Percentiles rank a stretch among this genome's conserved stretches.
Conservation (phyloP, 179 eudicot genomes). For the Camellia oleifera region DNA sequence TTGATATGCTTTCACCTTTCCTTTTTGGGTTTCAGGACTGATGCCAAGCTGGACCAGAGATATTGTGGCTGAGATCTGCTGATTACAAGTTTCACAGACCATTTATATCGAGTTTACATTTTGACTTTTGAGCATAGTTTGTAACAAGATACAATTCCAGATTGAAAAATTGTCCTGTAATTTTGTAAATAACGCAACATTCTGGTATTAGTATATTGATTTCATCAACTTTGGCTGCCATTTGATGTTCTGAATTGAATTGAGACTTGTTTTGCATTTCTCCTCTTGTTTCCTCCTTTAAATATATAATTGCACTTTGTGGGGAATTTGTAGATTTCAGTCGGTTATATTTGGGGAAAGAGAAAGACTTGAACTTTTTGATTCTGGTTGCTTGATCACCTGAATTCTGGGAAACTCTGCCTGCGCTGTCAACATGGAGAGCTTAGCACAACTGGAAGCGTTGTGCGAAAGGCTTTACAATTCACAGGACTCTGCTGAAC, state of each 20-base stretch:
- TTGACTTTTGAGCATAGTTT: conserved; percentile 38
- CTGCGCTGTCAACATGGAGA: conserved; percentile 60
- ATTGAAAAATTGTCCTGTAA: conserved; percentile 29
- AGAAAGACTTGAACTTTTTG: conserved; percentile 26
- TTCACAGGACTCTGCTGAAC: conserved; percentile 96
- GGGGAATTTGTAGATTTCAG: conserved; percentile 43
- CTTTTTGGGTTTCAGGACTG: conserved; percentile 49
- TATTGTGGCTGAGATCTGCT: conserved; percentile 34
- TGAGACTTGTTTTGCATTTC: conserved; percentile 5
- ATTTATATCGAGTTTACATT: conserved; percentile 39
- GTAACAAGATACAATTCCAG: conserved; percentile 42
- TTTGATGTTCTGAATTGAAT: conserved; percentile 21
- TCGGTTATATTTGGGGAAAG: conserved; percentile 32
- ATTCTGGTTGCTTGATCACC: conserved; percentile 46
- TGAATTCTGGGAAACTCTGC: conserved; percentile 24
- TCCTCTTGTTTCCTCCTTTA: conserved; percentile 20
- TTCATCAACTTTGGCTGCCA: conserved; percentile 22
- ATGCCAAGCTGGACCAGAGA: conserved; percentile 37
- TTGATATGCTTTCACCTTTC: conserved; percentile 3
- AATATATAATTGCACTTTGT: conserved; percentile 28
- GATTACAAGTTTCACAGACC: conserved; percentile 29
- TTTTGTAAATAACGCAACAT: conserved; percentile 24
- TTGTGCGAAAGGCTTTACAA: conserved; percentile 94
- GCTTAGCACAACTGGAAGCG: conserved; percentile 90
- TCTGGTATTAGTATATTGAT: conserved; percentile 19